Evolutionary conservation across 139 green algal species (phyloP), one percentile per base, ranked within the genome.

Genomic region (Tetradesmus lagerheimii): DNA sequence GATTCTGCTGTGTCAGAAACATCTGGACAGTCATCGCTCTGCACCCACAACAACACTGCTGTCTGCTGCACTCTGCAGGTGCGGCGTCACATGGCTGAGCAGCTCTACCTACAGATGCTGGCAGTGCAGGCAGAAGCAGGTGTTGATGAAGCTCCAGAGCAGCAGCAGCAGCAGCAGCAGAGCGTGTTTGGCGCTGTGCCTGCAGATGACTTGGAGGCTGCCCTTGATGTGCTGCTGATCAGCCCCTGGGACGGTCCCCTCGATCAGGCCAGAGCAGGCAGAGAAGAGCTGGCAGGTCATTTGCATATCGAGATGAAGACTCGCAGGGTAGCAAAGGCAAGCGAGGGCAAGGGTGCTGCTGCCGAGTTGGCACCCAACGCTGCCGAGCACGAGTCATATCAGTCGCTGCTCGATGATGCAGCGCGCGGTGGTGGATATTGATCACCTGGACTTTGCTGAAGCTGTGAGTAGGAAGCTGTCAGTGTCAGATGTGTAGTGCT

Each of bases 71-170:
- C 41, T 5, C 35, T 39, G 74, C 91, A 96, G 92, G 96, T 98
- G 74, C 91, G 96, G 20, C 93, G 94, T 2, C 83, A 94, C 67
- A 92, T 94, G n/a, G 96, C 96, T 14, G 97, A 99, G 94, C 94
- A 97, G 91, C 89, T 98, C 45, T 98, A 99, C 92, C 89, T 98
- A 29, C 50, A 90, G 50, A 89, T 99, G 89, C 91, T 98, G n/a
- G 90, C 92, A 0, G 29, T 94, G 62, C 94, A 98, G 27, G 90
- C 93, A 1, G 90, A 75, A 35, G 87, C 94, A 0, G 91, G 79
- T 23, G 89, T 92, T 41, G 75, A 39, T 11, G 89, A 89, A 14
- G 87, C 29, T 37, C 45, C 53, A 45, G 78, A 92, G 64, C 66
- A 85, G 71, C 12, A 74, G 34, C 74, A 12, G 31, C 29, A 80